Evolutionary conservation across 2,329 filamentous ascomycete genomes (phyloP), one percentile per base, ranked within the genome.

Genomic region (Diaporthe caulivora): DNA sequence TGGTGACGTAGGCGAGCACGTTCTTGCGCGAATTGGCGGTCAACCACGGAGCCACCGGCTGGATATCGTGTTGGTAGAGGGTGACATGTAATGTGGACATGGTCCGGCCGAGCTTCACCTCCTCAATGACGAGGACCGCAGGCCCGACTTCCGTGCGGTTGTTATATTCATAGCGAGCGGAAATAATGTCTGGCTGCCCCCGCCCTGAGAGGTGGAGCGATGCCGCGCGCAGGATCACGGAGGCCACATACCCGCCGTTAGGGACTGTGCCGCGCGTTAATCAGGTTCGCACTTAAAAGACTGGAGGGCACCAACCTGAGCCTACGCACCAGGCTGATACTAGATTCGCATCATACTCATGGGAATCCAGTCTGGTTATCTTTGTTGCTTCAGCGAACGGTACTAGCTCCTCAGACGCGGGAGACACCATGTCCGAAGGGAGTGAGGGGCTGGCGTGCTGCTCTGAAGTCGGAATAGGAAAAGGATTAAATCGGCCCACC

Each of bases 1-100:
- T 65, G 40, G 60, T 65, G 5, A 65, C 44, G 44, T 44, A 65
- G 44, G 60, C 60, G 37, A 65, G 40, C 24, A 65, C 60, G 40
- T 65, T 49, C 44, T 34, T 65, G 24, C 60, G 40, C 54, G 54
- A 57, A 21, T 21, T 29, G 54, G 54, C 31, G 31, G 54, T 57
- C 18, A 57, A 21, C 53, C 26, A 51, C n/a, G 26, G 37, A 7
- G 15, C 44, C 18, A 34, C 18, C 24, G 51, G 11, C 58, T 55
- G 24, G 31, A 60, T 11, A 0, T 40, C 55, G 21, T 40, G 31
- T n/a, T 58, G 29, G 13, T 7, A 9, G 57, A 42, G 37, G 55
- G 55, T 58, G 55, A 58, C 31, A n/a, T 58, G 55, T 8, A 58
- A 3, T 13, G 55, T 58, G 55, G 55, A 40, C 21, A 40, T 24